A percentile compares a stretch with the other conserved stretches of the same genome.
phyloP scores from a whole-genome alignment of 73 alveolate genomes.

The Tetrahymena malaccensis region DNA sequence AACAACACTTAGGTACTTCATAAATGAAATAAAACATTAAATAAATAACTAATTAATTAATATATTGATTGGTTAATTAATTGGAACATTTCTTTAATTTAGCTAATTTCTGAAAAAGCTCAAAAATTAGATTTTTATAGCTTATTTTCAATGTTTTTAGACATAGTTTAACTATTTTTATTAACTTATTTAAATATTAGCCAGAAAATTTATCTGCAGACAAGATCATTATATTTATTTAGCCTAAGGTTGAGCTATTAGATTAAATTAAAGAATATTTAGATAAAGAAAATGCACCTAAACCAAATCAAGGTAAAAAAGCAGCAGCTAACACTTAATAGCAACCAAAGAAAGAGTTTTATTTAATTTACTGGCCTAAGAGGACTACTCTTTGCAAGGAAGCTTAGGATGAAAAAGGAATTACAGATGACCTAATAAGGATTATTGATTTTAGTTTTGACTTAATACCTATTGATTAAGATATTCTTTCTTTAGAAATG shows the following conservation, averaged over 20 bases:
- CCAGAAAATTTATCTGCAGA: not conserved
- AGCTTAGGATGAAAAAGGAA: slow-evolving; percentile 21
- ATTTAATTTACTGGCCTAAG: slow-evolving; percentile 21
- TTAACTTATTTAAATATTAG: not conserved
- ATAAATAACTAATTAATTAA: too few species aligned
- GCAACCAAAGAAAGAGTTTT: not conserved
- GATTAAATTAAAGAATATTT: not conserved
- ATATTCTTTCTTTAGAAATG: slow-evolving; percentile 50
- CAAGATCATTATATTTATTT: not conserved
- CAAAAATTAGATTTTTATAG: too few species aligned
- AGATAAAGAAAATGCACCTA: not conserved
- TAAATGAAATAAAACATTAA: not conserved
- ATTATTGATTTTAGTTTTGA: slow-evolving; percentile 42
- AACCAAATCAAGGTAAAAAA: not conserved
- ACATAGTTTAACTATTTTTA: not conserved
- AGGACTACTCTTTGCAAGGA: slow-evolving; percentile 25
- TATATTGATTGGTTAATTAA: not conserved
- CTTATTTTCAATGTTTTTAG: not conserved
- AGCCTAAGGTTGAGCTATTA: not conserved
- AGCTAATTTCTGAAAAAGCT: not conserved
- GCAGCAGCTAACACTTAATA: not conserved
- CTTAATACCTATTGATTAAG: slow-evolving; percentile 54
- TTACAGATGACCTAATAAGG: slow-evolving; percentile 1
- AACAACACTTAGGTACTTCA: not conserved
- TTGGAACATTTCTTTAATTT: not conserved